A percentile compares a stretch with the other conserved stretches of the same genome.
phyloP scores from a whole-genome alignment of 306 rosid genomes.

The Rosa chinensis region DNA sequence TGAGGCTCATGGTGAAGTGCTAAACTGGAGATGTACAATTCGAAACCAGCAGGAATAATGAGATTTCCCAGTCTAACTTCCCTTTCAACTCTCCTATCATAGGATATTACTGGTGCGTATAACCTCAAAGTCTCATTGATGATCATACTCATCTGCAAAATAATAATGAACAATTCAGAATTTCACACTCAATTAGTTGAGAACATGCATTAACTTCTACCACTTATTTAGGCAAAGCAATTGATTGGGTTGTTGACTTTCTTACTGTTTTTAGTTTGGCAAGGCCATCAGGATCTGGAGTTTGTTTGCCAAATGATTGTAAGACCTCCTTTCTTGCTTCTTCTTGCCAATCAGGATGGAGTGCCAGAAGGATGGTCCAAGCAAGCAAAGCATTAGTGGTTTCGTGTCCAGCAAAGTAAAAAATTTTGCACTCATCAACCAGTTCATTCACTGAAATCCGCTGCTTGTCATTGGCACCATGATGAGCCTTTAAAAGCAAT shows the following conservation, averaged over 20 bases:
- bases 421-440: slow-evolving; percentile 33
- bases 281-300: slow-evolving; percentile 18
- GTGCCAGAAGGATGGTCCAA: slow-evolving; percentile 28
- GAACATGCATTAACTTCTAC: neutral
- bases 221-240: neutral
- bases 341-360: slow-evolving; percentile 38
- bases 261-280: slow-evolving; percentile 24
- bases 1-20: slow-evolving; percentile 30
- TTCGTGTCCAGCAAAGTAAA: slow-evolving; percentile 31
- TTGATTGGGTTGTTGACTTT: neutral
- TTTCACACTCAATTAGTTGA: neutral
- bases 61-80: slow-evolving; percentile 22
- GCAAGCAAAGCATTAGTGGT: slow-evolving; percentile 25
- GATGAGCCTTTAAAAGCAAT: slow-evolving; percentile 28
- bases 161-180: neutral
- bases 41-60: slow-evolving; percentile 19
- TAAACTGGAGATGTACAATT: neutral
- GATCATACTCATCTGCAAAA: slow-evolving; percentile 32
- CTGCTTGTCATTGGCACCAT: slow-evolving; percentile 17
- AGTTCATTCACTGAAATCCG: slow-evolving; percentile 16
- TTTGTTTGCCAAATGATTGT: slow-evolving; percentile 22
- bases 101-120: slow-evolving; percentile 26
- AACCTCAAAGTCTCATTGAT: slow-evolving; percentile 32
- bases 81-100: slow-evolving; percentile 7
- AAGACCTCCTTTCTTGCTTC: slow-evolving; percentile 32